Base-by-base conservation (phyloP, 768 basidiomycete genomes). In the Suillus clintonianus region DNA sequence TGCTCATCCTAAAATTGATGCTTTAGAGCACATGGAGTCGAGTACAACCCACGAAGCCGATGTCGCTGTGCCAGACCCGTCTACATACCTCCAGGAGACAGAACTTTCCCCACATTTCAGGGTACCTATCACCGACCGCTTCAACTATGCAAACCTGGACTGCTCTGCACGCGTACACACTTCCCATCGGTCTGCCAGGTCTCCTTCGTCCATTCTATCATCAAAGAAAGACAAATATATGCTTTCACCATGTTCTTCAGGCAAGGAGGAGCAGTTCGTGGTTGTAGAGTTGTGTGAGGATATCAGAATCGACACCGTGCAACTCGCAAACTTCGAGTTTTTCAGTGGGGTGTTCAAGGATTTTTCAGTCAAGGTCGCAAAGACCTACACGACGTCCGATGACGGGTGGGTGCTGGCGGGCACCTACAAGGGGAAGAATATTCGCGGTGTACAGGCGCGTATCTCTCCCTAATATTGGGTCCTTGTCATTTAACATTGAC, bases 241-340 rank as follows among this genome's bases (percentile, higher is more conserved):
- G 97, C 89, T 98, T 68, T 94, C 91, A 61, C 97, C 96, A 0
- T 99, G 97, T 71, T 80, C 81, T 17, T 78, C 81, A 13, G 86
- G 85, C 37, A 55, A 65, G 42, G 58, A 74, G 65, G 73, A 78
- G 6, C 89, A 92, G 68, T 98, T 89, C 76, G 90, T 99, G 39
- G 89, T 97, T 39, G 90, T 99, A 51, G 97, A 99, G 76, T 86
- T 99, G 17, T 99, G 97, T 79, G 97, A 99, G 67, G 97, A 99
- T 74, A 95, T 99, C 66, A 82, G 94, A 51, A 95, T 99, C 70
- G 97, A 99, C 74, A 97, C 95, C 0, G 89, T 99, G 51, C 95
- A 98, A 74, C 80, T 99, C 19, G 96, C 95, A 63, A 97, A 98
- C 72, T 97, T 93, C 72, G 97, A 99, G 79, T 99, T 98, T 80